Percentiles rank a stretch among this genome's conserved stretches.
Evolutionary conservation across 2,329 filamentous ascomycete species (phyloP).

Genomic region (Fonsecaea pedrosoi): DNA sequence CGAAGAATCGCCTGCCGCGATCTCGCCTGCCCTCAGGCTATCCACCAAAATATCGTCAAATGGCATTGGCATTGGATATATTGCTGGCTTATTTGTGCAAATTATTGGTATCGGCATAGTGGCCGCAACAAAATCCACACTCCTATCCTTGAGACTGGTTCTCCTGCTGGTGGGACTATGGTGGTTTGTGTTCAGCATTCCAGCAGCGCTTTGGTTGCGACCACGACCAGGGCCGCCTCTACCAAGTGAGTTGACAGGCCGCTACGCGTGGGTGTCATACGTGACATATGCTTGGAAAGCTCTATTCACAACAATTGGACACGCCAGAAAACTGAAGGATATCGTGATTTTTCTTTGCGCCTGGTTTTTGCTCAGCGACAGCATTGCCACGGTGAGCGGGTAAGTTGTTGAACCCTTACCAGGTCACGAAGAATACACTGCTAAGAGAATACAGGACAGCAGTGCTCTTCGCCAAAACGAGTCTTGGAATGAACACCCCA

Average conservation of each 20-base stretch:
- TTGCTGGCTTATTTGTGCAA: conserved; percentile 83
- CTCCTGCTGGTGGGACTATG: conserved; percentile 85
- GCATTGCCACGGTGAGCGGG: conserved; percentile 90
- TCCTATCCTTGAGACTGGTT: conserved; percentile 84
- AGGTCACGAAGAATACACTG: neutral
- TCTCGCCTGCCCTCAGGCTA: conserved; percentile 73
- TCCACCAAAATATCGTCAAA: conserved; percentile 91
- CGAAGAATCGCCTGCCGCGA: conserved; percentile 42
- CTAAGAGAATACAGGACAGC: conserved; percentile 64
- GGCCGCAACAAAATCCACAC: conserved; percentile 74
- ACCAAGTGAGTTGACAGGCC: conserved; percentile 49
- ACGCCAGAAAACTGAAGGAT: conserved; percentile 76
- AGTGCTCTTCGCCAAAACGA: conserved; percentile 93
- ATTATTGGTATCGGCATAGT: conserved; percentile 80
- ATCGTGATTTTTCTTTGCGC: conserved; percentile 84
- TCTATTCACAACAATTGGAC: conserved; percentile 77
- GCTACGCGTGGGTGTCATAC: conserved; percentile 70
- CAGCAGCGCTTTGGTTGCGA: conserved; percentile 84
- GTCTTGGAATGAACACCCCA: conserved; percentile 86
- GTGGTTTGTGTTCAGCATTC: conserved; percentile 93
- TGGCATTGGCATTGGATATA: conserved; percentile 93
- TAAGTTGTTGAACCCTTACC: conserved; percentile 7
- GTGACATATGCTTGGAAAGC: conserved; percentile 85
- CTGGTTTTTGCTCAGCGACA: conserved; percentile 95
- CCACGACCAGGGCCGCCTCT: conserved; percentile 87